Percentiles rank a stretch among this genome's conserved stretches.
phyloP scores from a whole-genome alignment of 148 eudicot genomes.

The Selenicereus undatus region DNA sequence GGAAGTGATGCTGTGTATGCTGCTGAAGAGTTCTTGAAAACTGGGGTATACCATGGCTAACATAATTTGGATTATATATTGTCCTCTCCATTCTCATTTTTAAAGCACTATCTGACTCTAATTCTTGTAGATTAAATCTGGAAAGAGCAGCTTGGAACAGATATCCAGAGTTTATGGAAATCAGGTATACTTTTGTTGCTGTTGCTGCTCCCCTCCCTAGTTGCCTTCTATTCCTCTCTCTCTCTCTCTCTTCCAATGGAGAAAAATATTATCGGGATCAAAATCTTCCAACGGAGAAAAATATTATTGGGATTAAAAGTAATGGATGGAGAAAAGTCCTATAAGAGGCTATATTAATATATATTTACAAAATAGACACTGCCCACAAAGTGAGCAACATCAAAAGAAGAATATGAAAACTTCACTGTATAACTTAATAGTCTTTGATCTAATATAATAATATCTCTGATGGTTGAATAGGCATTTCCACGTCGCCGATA shows the following conservation, averaged over 20 bases:
- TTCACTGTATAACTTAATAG: not conserved
- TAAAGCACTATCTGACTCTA: not conserved
- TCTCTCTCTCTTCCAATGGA: not conserved
- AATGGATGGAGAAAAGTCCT: not conserved
- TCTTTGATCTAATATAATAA: not conserved
- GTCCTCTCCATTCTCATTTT: not conserved
- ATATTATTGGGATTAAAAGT: not conserved
- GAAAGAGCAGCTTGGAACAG: slow-evolving; percentile 87
- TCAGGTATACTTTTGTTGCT: slow-evolving; percentile 52
- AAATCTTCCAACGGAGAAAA: not conserved
- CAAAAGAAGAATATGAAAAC: not conserved
- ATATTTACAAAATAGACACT: not conserved
- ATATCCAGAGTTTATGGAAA: slow-evolving; percentile 92
- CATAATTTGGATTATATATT: not conserved
- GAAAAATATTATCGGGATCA: not conserved
- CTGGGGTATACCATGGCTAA: slow-evolving; percentile 53
- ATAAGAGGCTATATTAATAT: not conserved
- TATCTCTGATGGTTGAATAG: not conserved
- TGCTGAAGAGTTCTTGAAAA: slow-evolving; percentile 77
- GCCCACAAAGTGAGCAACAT: not conserved
- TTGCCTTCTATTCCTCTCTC: not conserved
- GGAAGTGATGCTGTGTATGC: slow-evolving; percentile 99
- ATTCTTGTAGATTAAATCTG: slow-evolving; percentile 63
- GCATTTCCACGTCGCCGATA: too few species aligned
- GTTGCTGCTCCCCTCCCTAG: not conserved